Percentiles rank a stretch among this genome's conserved stretches.
Evolutionary conservation across 139 green algal species (phyloP).

Genomic region (Picochlorum sp.): DNA sequence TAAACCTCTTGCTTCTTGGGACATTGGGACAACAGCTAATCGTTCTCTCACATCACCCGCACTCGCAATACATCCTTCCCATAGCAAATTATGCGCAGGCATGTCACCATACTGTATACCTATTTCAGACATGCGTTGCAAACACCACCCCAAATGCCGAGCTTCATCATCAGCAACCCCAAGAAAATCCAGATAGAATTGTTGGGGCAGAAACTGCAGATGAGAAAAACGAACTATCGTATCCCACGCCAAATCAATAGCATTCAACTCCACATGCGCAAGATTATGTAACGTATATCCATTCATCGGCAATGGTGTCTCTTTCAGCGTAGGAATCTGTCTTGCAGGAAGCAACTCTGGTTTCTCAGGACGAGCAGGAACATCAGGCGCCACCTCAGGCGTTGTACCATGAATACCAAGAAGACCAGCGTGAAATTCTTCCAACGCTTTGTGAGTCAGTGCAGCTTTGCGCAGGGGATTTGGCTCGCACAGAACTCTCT

Average conservation of each 20-base stretch:
- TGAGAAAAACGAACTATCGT: constrained; percentile 59
- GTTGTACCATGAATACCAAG: constrained; percentile 15
- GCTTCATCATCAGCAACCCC: constrained; percentile 73
- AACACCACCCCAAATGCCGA: constrained; percentile 65
- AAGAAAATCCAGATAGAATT: constrained; percentile 77
- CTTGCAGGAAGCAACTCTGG: constrained; percentile 38
- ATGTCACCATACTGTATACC: constrained; percentile 62
- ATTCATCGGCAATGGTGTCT: constrained; percentile 33
- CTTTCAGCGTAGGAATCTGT: constrained; percentile 26
- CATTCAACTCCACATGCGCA: constrained; percentile 77
- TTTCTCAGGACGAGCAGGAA: constrained; percentile 38
- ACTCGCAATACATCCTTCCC: constrained; percentile 39
- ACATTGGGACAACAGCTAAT: constrained; percentile 74
- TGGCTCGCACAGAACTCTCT: constrained; percentile 40
- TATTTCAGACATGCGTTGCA: constrained; percentile 60
- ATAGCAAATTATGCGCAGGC: constrained; percentile 71
- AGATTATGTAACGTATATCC: constrained; percentile 69
- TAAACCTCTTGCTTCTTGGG: constrained; percentile 32
- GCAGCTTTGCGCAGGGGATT: constrained; percentile 48
- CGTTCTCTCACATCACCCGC: constrained; percentile 34
- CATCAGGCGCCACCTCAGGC: constrained; percentile 14
- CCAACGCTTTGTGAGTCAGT: constrained; percentile 47
- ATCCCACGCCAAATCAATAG: constrained; percentile 82
- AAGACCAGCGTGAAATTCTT: constrained; percentile 33
- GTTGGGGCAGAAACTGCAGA: constrained; percentile 21